phyloP scores from a whole-genome alignment of 2,329 filamentous ascomycete genomes.

The Fonsecaea erecta region DNA sequence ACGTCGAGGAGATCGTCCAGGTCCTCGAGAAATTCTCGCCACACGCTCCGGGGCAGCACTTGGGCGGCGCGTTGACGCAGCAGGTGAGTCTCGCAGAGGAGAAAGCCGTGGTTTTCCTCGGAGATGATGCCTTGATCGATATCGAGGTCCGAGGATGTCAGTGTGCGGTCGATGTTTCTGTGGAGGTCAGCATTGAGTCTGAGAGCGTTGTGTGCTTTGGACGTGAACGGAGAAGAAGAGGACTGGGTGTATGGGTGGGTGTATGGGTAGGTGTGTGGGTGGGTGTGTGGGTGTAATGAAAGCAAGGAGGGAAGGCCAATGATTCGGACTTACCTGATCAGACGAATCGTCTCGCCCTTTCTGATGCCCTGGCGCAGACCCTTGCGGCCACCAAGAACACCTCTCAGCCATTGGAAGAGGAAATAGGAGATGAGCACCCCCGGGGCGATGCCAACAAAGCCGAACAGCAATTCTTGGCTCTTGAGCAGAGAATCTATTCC shows the following conservation, averaged over 20 bases:
- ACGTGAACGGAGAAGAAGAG: background rate
- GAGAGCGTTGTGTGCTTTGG: background rate
- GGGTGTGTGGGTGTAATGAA: too few relatives aligned
- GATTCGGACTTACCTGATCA: slow-evolving; percentile 68
- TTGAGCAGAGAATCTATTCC: slow-evolving; percentile 94
- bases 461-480: slow-evolving; percentile 96
- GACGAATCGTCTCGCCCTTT: slow-evolving; percentile 72
- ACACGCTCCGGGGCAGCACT: slow-evolving; percentile 73
- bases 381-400: slow-evolving; percentile 70
- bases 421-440: slow-evolving; percentile 85
- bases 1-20: slow-evolving; percentile 84
- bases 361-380: slow-evolving; percentile 68
- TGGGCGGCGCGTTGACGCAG: slow-evolving; percentile 70
- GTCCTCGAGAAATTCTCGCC: slow-evolving; percentile 86
- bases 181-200: background rate
- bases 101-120: slow-evolving; percentile 89
- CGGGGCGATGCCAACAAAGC: slow-evolving; percentile 88
- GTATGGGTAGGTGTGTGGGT: too few relatives aligned
- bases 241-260: too few relatives aligned
- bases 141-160: slow-evolving; percentile 70
- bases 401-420: slow-evolving; percentile 71
- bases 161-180: slow-evolving; percentile 80
- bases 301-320: too few relatives aligned
- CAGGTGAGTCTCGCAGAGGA: slow-evolving; percentile 88
- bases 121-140: slow-evolving; percentile 73